Conservation (phyloP, 768 basidiomycete genomes). For the Pisolithus tinctorius region DNA sequence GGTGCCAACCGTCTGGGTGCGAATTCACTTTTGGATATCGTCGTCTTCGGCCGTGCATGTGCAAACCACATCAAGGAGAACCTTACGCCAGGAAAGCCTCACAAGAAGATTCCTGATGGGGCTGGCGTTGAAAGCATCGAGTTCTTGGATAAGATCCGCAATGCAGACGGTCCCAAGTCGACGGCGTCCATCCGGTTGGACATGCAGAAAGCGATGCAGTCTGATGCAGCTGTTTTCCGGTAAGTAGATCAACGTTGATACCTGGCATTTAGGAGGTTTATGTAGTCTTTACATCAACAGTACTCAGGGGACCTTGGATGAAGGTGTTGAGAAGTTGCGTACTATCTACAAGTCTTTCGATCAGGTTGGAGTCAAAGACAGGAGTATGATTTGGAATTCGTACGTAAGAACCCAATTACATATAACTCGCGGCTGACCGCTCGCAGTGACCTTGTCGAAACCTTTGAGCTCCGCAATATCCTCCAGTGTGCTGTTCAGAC, state of each 20-base stretch:
- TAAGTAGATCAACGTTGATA: constrained; percentile 18
- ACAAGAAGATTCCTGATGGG: constrained; percentile 81
- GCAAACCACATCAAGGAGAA: constrained; percentile 96
- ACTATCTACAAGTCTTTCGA: constrained; percentile 85
- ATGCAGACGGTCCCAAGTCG: constrained; percentile 70
- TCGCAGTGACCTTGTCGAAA: constrained; percentile 88
- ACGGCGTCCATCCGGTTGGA: constrained; percentile 89
- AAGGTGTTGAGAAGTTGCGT: constrained; percentile 84
- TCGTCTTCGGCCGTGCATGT: constrained; percentile 98
- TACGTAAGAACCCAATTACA: constrained; percentile 33
- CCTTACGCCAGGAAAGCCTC: constrained; percentile 82
- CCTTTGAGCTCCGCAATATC: constrained; percentile 92
- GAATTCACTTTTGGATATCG: constrained; percentile 97
- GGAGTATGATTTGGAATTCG: constrained; percentile 99
- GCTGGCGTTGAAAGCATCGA: constrained; percentile 81
- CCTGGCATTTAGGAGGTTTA: neutral
- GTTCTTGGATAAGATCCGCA: constrained; percentile 85
- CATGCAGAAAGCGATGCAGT: constrained; percentile 99
- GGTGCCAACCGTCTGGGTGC: constrained; percentile 99
- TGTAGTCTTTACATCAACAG: constrained; percentile 30
- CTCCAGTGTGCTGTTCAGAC: constrained; percentile 95
- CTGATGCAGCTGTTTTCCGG: constrained; percentile 97
- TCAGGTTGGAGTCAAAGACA: constrained; percentile 93
- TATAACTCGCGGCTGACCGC: constrained; percentile 4
- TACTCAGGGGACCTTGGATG: constrained; percentile 83